Base-by-base conservation (phyloP, 805 yeast species). In the Soucietia sequanensis region DNA sequence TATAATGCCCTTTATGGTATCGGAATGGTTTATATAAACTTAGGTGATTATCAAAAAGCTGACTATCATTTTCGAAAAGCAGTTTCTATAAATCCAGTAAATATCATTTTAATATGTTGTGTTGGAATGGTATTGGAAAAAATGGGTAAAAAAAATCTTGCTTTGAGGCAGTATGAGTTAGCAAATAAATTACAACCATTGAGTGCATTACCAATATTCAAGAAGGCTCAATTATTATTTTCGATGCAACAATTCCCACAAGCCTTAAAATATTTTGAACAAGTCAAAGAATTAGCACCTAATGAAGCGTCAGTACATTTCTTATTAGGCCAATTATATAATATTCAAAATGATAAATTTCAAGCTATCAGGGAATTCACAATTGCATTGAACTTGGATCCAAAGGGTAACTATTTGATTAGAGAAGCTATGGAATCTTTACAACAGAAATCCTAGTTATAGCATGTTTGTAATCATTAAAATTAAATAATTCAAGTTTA, bases 1-100 rank as follows among this genome's bases (percentile, higher is more conserved):
- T 93, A 90, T 60, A 93, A 91, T 59, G 97, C 98, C 0, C 79
- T 90, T 51, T 93, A 93, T 52, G 99, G 99, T 18, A 76, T 93
- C 37, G 99, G 98, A 6, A 88, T 89, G 91, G 95, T 89, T 19
- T 84, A 81, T 56, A 74, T 88, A 56, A 86, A 88, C 50, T 63
- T 89, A 34, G 98, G 97, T 4, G 89, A 87, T 48, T 80, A 80
- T 51, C 78, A 76, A 28, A 79, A 80, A 48, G 96, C 98, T 1
- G 90, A 88, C 50, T 77, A 79, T 42, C 95, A 88, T 58, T 88
- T 91, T 64, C 68, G 88, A 35, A 86, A 84, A 51, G 98, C 98
- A 0, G 78, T 85, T 11, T 76, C 82, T 23, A 87, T 93, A 31
- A 93, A 93, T 53, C 96, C 97, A 1, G 83, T 82, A 29, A 91